These are phyloP conservation scores for Aegilops longissima DNA, from an alignment of 176 grass and related monocot species.

Conservation along the genomic window DNA sequence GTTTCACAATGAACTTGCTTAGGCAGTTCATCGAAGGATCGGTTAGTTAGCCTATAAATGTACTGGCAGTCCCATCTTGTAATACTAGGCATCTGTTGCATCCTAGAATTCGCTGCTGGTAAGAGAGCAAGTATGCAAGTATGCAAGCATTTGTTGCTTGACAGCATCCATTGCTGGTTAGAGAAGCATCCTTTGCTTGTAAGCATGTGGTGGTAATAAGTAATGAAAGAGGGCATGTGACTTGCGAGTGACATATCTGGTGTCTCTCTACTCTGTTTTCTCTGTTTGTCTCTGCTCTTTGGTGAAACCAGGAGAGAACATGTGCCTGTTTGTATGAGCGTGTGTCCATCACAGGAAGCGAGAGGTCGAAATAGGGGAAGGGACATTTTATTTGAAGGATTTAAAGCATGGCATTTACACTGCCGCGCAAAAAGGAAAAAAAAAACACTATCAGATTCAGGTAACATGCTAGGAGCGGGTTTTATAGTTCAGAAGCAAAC, in stretches of 20 bases:
- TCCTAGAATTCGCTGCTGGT: too few species aligned
- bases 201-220: too few species aligned
- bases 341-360: neutral
- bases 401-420: neutral
- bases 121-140: too few species aligned
- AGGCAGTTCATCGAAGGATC: too few species aligned
- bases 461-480: neutral
- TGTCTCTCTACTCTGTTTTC: neutral
- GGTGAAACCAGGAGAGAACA: neutral
- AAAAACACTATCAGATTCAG: neutral
- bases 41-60: too few species aligned
- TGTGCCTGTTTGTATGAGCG: neutral
- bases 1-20: too few species aligned
- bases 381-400: neutral
- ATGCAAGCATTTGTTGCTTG: too few species aligned
- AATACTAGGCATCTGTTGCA: too few species aligned
- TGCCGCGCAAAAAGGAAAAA: neutral
- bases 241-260: neutral
- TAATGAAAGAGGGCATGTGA: too few species aligned
- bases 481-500: neutral
- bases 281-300: neutral
- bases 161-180: too few species aligned
- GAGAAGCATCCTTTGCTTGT: too few species aligned
- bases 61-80: too few species aligned
- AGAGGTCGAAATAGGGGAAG: neutral